phyloP scores from a whole-genome alignment of 768 basidiomycete species.

The Daedaleopsis nitida region DNA sequence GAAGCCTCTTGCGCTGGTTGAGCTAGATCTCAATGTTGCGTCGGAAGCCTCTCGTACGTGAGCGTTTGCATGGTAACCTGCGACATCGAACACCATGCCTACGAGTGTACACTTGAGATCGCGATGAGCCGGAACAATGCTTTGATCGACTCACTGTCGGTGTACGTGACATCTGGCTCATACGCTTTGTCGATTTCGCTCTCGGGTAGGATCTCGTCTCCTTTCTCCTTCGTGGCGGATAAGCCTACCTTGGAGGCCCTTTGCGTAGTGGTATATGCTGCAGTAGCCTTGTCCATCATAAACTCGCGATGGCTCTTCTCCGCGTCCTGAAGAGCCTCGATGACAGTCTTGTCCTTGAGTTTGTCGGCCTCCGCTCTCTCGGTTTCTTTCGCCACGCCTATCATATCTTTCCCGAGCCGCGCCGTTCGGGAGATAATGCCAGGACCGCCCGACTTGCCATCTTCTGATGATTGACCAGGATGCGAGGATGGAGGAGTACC shows the following conservation, averaged over 20 bases:
- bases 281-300: constrained; percentile 21
- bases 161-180: constrained; percentile 48
- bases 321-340: constrained; percentile 21
- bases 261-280: constrained; percentile 11
- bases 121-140: neutral
- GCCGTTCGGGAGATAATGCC: constrained; percentile 28
- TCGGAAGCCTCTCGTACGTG: constrained; percentile 32
- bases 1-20: constrained; percentile 5
- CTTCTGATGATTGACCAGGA: constrained; percentile 1
- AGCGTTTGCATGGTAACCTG: constrained; percentile 69
- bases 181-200: constrained; percentile 37
- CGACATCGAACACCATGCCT: constrained; percentile 82
- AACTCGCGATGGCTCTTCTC: constrained; percentile 15
- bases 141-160: constrained; percentile 42
- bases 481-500: constrained; percentile 1
- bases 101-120: neutral
- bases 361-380: constrained; percentile 29
- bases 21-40: constrained; percentile 22
- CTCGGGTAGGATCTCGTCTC: constrained; percentile 53
- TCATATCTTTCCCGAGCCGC: constrained; percentile 30
- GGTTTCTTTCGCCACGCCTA: constrained; percentile 28
- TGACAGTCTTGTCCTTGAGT: constrained; percentile 27
- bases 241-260: constrained; percentile 28
- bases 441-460: constrained; percentile 1
- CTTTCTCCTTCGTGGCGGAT: constrained; percentile 13